phyloP scores from a whole-genome alignment of 2,329 filamentous ascomycete species.

The Apiospora saccharicola region DNA sequence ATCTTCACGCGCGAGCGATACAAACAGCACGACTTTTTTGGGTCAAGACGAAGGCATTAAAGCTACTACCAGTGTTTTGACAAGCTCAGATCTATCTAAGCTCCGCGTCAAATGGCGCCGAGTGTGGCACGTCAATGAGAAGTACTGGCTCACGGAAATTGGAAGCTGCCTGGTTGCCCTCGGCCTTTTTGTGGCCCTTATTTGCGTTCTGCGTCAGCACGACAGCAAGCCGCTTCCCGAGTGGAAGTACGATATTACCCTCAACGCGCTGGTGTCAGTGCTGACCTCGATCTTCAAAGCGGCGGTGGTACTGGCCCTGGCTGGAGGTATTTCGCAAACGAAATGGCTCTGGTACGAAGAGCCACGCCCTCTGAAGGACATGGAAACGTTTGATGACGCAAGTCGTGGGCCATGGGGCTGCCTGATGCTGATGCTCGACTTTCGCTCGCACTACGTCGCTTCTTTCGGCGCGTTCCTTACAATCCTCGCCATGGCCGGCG shows the following conservation, averaged over 20 bases:
- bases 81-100: not conserved
- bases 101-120: too few relatives aligned
- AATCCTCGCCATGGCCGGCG: conserved; percentile 26
- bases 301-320: conserved; percentile 21
- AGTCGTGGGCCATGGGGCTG: conserved; percentile 2
- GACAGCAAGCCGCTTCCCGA: not conserved
- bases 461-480: conserved; percentile 26
- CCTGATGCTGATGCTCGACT: conserved; percentile 4
- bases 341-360: conserved; percentile 30
- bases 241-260: conserved; percentile 27
- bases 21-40: too few relatives aligned
- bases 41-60: too few relatives aligned
- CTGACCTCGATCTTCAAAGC: conserved; percentile 27
- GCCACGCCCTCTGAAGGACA: not conserved
- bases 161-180: not conserved
- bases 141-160: not conserved
- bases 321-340: conserved; percentile 26
- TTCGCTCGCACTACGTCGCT: conserved; percentile 7
- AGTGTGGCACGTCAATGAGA: not conserved
- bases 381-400: conserved; percentile 6
- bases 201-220: not conserved
- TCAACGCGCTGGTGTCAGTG: conserved; percentile 30
- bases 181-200: not conserved
- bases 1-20: too few relatives aligned
- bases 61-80: too few relatives aligned